Evolutionary conservation across 495 filamentous ascomycete species (phyloP), one percentile per base, ranked within the genome.

Genomic region (Aspergillus heteromorphus): DNA sequence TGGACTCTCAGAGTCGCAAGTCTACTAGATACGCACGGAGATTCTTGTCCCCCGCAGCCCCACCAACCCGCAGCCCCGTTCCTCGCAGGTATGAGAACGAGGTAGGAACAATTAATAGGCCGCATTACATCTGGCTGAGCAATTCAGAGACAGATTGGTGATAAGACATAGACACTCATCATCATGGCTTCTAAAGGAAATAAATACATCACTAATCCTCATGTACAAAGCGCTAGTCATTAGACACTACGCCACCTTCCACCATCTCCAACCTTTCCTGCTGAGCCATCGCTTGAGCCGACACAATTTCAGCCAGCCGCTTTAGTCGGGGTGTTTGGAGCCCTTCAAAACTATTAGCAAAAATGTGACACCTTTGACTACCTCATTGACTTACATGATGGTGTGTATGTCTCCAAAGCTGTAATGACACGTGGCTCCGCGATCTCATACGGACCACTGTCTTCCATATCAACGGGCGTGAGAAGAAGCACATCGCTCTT

Each of bases 371-470:
- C 3, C 13, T 18, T 20, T 30, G 20, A 42, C 34, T 2, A 29
- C 9, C 27, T 25, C 4, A 18, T 47, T 19, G 53, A 82, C 87
- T 74, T 75, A 92, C 88, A 97, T 17, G 90, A 93, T 30, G 93
- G 95, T 17, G 93, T 96, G 67, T 97, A 97, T 8, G 95, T 99
- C 76, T 99, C 95, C 62, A 99, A 67, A 27, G 95, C 95, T 1
- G 91, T 96, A 65, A 99, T 99, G 25, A 87, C 87, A 55, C 95
- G 83, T 19, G 95, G 95, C 66, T 97, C 95, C 18, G 95, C 92
- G 65, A 99, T 97, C 71, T 97, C 95, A 66, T 97, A 99, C 34
- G 93, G 95, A n/a, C 95, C 95, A 60, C 91, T 96, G 70, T 99
- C 95, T 54, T 99, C 95, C 93, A 97, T 96, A 67, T 99, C 95